Evolutionary conservation across 805 yeast genomes (phyloP).

Genomic region (Grigorovia humatica): DNA sequence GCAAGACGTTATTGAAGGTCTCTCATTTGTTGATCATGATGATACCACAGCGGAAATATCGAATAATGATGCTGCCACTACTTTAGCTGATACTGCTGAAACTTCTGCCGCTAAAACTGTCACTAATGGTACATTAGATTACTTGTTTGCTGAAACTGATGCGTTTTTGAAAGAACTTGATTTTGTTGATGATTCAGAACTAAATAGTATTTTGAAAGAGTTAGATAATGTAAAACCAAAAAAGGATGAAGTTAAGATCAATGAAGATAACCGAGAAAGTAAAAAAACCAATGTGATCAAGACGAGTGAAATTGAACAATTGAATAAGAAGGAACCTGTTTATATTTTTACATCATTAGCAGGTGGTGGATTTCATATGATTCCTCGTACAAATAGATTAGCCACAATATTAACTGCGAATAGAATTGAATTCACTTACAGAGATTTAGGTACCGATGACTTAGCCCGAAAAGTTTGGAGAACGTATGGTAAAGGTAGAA

Average conservation of each 20-base stretch:
- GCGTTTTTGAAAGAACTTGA: constrained; percentile 22
- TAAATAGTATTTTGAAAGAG: constrained; percentile 9
- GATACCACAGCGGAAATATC: not conserved
- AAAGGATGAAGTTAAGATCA: not conserved
- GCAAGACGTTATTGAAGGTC: not conserved
- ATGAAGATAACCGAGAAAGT: not conserved
- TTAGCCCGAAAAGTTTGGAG: constrained; percentile 81
- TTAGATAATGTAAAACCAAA: not conserved
- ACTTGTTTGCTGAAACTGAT: constrained; percentile 24
- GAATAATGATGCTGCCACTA: too few relatives aligned
- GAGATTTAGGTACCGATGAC: constrained; percentile 81
- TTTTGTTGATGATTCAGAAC: constrained; percentile 16
- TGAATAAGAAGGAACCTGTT: constrained; percentile 46
- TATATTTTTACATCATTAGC: constrained; percentile 78
- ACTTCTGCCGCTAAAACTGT: not conserved
- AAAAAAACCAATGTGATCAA: constrained; percentile 3
- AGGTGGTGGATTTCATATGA: constrained; percentile 72
- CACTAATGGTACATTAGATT: constrained; percentile 5
- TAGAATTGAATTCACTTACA: constrained; percentile 51
- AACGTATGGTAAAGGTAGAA: constrained; percentile 58
- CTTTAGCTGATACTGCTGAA: not conserved
- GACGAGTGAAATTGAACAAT: constrained; percentile 11
- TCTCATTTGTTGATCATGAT: not conserved
- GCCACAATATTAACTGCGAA: constrained; percentile 68
- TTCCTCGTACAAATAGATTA: constrained; percentile 65